Percentiles rank a stretch among this genome's conserved stretches.
Conservation (phyloP, 2,329 filamentous ascomycete genomes). For the Westerdykella aurantiaca region DNA sequence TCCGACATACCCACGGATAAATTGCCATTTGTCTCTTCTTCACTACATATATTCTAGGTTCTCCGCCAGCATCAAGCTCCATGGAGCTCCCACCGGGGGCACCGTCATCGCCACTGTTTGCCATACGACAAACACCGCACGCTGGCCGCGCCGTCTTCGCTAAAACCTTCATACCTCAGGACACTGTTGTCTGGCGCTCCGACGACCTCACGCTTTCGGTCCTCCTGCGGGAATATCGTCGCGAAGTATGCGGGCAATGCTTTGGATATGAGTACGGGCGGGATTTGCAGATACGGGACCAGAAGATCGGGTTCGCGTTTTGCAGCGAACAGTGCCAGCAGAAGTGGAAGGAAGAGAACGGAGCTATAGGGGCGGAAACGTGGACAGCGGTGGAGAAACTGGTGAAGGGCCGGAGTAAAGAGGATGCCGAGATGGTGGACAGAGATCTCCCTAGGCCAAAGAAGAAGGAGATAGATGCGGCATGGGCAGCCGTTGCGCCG, state of each 20-base stretch:
- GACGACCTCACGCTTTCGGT: constrained; percentile 38
- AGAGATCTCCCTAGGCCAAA: constrained; percentile 22
- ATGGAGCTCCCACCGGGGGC: constrained; percentile 16
- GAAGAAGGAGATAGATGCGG: constrained; percentile 20
- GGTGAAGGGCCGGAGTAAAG: constrained; percentile 25
- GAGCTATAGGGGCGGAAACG: constrained; percentile 25
- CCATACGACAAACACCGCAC: constrained; percentile 37
- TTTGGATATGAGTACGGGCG: constrained; percentile 44
- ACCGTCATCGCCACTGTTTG: constrained; percentile 28
- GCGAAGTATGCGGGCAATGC: constrained; percentile 46
- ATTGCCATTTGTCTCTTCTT: constrained; percentile 12
- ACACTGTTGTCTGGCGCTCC: constrained; percentile 35
- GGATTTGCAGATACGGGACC: constrained; percentile 36
- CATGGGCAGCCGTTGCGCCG: constrained; percentile 20
- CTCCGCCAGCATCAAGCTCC: constrained; percentile 1
- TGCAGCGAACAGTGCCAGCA: constrained; percentile 36
- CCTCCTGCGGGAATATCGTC: constrained; percentile 42
- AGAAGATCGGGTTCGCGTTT: constrained; percentile 39
- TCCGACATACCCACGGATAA: not conserved
- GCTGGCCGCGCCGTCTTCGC: constrained; percentile 45
- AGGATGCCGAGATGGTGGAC: constrained; percentile 33
- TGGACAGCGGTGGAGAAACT: constrained; percentile 33
- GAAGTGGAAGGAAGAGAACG: constrained; percentile 30
- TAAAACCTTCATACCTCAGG: constrained; percentile 25
- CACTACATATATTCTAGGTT: constrained; percentile 10